These are phyloP conservation scores for Aureobasidium sp. DNA, from an alignment of 2,329 filamentous ascomycete genomes.

Conservation along the genomic window DNA sequence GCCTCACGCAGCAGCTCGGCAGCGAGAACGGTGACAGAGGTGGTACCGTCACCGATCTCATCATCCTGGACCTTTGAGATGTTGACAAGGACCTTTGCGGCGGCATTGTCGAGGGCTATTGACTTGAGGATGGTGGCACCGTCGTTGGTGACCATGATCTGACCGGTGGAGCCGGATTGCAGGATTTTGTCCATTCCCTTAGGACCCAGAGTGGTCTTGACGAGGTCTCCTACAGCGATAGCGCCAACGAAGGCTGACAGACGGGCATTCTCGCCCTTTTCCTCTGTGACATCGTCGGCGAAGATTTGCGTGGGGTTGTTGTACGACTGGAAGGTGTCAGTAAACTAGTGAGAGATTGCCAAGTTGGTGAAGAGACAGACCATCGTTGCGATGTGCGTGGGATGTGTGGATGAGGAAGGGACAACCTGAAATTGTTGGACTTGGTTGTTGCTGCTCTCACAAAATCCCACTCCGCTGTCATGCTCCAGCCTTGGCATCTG, in stretches of 20 bases:
- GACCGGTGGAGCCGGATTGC: slow-evolving; percentile 88
- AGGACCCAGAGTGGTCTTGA: slow-evolving; percentile 93
- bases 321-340: slow-evolving; percentile 24
- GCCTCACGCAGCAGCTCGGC: slow-evolving; percentile 93
- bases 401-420: background rate
- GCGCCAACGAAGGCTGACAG: slow-evolving; percentile 96
- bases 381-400: slow-evolving; percentile 12
- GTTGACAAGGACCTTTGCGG: slow-evolving; percentile 96
- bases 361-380: background rate
- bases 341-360: background rate
- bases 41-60: slow-evolving; percentile 96
- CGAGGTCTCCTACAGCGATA: slow-evolving; percentile 93
- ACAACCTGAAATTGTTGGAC: background rate
- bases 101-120: slow-evolving; percentile 96
- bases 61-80: slow-evolving; percentile 99
- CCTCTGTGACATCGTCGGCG: slow-evolving; percentile 90
- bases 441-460: background rate
- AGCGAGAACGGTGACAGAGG: slow-evolving; percentile 91
- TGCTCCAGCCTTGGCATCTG: background rate
- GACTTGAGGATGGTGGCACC: slow-evolving; percentile 97
- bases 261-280: slow-evolving; percentile 98
- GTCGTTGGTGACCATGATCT: slow-evolving; percentile 98
- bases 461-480: background rate
- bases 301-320: slow-evolving; percentile 93
- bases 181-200: slow-evolving; percentile 99